These are phyloP conservation scores for Pythium vanterpoolii DNA, from an alignment of 352 stramenopile species.

Conservation along the genomic window DNA sequence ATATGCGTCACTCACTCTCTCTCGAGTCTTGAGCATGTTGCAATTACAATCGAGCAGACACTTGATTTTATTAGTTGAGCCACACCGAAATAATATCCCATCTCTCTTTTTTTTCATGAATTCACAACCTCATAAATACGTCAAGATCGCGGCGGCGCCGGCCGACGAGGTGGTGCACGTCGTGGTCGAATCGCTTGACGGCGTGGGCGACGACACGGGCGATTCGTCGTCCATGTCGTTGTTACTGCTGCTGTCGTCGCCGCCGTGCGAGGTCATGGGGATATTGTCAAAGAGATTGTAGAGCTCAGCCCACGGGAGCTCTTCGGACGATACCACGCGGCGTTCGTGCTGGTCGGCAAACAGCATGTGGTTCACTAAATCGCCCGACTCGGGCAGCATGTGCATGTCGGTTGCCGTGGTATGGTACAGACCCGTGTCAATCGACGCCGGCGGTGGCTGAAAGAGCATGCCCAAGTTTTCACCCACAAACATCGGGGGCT, in stretches of 20 bases:
- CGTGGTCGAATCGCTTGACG: constrained; percentile 24
- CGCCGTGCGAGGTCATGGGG: constrained; percentile 22
- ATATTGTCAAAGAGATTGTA: constrained; percentile 77
- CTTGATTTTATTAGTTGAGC: too few species aligned
- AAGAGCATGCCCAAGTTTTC: constrained; percentile 14
- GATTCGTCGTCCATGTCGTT: constrained; percentile 41
- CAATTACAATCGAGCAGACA: too few species aligned
- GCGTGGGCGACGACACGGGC: constrained; percentile 26
- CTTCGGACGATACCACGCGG: constrained; percentile 64
- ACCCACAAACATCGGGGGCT: background rate
- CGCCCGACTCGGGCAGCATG: constrained; percentile 20
- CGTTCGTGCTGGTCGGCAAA: constrained; percentile 61
- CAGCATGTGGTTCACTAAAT: constrained; percentile 59
- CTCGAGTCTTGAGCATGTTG: too few species aligned
- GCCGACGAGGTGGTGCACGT: constrained; percentile 11
- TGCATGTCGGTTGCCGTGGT: background rate
- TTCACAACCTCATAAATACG: constrained; percentile 52
- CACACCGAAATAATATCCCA: too few species aligned
- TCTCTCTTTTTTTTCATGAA: too few species aligned
- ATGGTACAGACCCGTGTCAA: background rate
- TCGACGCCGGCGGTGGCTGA: background rate
- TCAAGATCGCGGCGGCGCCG: constrained; percentile 40
- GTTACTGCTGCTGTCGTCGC: constrained; percentile 58
- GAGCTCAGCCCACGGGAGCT: constrained; percentile 77
- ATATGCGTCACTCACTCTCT: too few species aligned